These are phyloP conservation scores for Stenocarpella maydis DNA, from an alignment of 2,329 filamentous ascomycete genomes.

Conservation along the genomic window DNA sequence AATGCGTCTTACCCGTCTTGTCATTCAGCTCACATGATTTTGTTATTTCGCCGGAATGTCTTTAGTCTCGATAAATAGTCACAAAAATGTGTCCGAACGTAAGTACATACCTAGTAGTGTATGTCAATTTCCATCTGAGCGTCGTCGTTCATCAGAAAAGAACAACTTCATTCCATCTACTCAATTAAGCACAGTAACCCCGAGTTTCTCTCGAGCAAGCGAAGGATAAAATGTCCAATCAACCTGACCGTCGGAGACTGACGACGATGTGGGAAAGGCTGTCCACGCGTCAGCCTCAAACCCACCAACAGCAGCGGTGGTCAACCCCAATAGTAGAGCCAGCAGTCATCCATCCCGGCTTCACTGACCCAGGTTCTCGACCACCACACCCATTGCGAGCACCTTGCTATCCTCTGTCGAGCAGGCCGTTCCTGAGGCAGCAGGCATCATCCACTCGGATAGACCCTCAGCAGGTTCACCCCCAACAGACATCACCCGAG, in stretches of 20 bases:
- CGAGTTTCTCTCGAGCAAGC: background rate
- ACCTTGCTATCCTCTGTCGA: background rate
- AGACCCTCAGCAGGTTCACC: background rate
- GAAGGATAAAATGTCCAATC: background rate
- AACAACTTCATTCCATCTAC: background rate
- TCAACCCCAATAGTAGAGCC: background rate
- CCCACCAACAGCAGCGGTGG: background rate
- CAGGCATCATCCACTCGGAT: background rate
- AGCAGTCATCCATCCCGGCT: background rate
- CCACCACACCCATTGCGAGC: background rate
- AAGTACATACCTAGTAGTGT: no score
- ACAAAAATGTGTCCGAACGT: background rate
- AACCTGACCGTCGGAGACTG: background rate
- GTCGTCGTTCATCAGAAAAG: background rate
- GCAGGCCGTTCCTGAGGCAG: background rate
- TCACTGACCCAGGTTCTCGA: background rate
- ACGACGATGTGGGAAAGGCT: background rate
- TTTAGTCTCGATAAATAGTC: conserved; percentile 8
- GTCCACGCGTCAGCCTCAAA: background rate
- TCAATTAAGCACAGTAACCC: background rate
- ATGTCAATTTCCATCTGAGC: background rate
- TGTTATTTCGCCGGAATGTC: background rate
- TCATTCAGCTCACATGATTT: background rate
- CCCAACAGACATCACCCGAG: background rate
- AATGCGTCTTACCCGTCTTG: background rate